These are phyloP conservation scores for Echinochloa phyllopogon DNA, from an alignment of 176 grass and related monocot species.

Conservation along the genomic window DNA sequence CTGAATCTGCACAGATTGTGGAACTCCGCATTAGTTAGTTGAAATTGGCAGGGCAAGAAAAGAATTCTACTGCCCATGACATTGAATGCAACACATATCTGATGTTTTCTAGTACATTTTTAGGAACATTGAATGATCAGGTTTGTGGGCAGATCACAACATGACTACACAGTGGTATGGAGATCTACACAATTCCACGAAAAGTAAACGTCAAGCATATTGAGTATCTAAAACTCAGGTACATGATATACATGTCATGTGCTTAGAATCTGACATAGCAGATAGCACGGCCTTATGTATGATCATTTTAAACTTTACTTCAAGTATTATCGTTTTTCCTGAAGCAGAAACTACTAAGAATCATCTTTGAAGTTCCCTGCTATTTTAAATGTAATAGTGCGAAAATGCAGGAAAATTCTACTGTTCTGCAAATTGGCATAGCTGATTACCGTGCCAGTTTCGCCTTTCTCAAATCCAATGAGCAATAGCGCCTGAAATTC, in stretches of 20 bases:
- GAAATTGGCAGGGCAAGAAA: not conserved
- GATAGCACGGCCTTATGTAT: not conserved
- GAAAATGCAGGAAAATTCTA: not conserved
- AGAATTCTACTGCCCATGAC: not conserved
- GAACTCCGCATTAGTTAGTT: not conserved
- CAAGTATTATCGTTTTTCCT: not conserved
- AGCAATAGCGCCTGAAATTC: constrained; percentile 72
- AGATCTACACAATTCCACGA: not conserved
- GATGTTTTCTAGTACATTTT: not conserved
- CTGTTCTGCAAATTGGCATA: not conserved
- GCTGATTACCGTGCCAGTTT: constrained; percentile 67
- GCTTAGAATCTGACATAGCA: not conserved
- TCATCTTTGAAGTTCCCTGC: not conserved
- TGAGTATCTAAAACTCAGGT: not conserved
- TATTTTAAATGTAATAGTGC: not conserved
- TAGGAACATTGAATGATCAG: not conserved
- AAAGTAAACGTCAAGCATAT: not conserved
- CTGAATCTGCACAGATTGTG: constrained; percentile 64
- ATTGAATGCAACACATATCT: not conserved
- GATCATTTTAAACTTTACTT: not conserved
- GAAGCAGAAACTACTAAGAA: not conserved
- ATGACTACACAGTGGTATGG: not conserved
- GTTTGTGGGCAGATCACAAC: not conserved
- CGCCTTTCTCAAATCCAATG: constrained; percentile 75
- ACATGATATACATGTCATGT: not conserved